These are phyloP conservation scores for Gynochthodes officinalis DNA, from an alignment of 257 asterid species.

Conservation along the genomic window DNA sequence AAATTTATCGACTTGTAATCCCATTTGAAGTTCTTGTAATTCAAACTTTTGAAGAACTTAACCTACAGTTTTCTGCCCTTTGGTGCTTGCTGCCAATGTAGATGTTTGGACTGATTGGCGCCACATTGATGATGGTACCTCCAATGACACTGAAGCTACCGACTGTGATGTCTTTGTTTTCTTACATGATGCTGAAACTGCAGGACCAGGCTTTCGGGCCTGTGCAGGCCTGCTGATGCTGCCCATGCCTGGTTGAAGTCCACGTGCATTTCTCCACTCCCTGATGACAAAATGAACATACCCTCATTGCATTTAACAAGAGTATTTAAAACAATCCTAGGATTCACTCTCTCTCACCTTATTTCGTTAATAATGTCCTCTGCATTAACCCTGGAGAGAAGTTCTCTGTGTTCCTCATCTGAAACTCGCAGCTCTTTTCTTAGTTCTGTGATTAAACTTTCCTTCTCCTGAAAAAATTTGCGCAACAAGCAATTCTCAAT, in stretches of 20 bases:
- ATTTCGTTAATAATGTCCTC: constrained; percentile 65
- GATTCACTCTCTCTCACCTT: constrained; percentile 40
- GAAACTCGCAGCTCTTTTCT: constrained; percentile 82
- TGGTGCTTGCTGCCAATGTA: constrained; percentile 42
- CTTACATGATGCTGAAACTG: constrained; percentile 20
- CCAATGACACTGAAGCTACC: constrained; percentile 7
- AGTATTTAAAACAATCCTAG: neutral
- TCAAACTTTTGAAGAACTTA: constrained; percentile 1
- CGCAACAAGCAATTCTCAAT: constrained; percentile 21
- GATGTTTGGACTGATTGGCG: constrained; percentile 42
- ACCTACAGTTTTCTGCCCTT: constrained; percentile 54
- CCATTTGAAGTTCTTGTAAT: neutral
- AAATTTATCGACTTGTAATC: neutral
- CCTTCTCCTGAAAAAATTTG: constrained; percentile 69
- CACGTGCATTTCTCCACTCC: constrained; percentile 24
- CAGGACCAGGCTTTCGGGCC: constrained; percentile 15
- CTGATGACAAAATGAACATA: constrained; percentile 10
- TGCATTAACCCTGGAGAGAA: constrained; percentile 64
- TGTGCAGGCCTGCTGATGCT: constrained; percentile 13
- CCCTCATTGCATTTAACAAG: neutral
- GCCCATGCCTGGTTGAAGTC: constrained; percentile 18
- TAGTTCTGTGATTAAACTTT: constrained; percentile 78
- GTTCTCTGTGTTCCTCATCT: constrained; percentile 82
- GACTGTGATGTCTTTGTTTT: constrained; percentile 17
- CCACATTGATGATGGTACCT: constrained; percentile 17